Evolutionary conservation across 2,329 filamentous ascomycete species (phyloP).

Genomic region (Exophiala lecanii-corni): DNA sequence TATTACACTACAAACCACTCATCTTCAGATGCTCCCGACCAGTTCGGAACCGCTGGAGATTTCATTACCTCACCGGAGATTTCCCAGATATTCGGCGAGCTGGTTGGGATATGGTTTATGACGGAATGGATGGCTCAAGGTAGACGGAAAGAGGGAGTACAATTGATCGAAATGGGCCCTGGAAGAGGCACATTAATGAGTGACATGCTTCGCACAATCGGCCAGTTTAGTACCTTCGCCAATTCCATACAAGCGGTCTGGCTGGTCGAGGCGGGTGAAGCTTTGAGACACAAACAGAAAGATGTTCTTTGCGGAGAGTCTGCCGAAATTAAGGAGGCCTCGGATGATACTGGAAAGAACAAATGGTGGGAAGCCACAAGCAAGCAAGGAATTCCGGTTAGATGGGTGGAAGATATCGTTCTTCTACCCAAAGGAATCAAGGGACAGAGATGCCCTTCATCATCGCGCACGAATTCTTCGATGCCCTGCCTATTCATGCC

Average conservation of each 20-base stretch:
- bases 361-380: conserved; percentile 67
- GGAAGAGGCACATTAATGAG: conserved; percentile 95
- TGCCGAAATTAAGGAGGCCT: conserved; percentile 62
- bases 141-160: conserved; percentile 64
- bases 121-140: conserved; percentile 96
- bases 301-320: conserved; percentile 72
- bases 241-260: conserved; percentile 80
- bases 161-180: conserved; percentile 90
- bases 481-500: conserved; percentile 90
- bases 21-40: conserved; percentile 56
- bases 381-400: conserved; percentile 64
- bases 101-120: conserved; percentile 90
- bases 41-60: conserved; percentile 89
- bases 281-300: conserved; percentile 72
- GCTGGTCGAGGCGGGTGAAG: conserved; percentile 86
- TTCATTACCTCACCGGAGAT: conserved; percentile 98
- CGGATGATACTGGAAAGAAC: conserved; percentile 18
- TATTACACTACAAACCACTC: conserved; percentile 81
- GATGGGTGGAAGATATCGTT: conserved; percentile 83
- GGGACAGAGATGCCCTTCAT: conserved; percentile 79
- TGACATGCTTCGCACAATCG: conserved; percentile 84
- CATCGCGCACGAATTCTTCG: conserved; percentile 96
- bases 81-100: conserved; percentile 92
- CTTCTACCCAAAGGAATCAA: conserved; percentile 68
- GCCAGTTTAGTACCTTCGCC: conserved; percentile 73